These are phyloP conservation scores for Actinomortierella wolfii DNA, from an alignment of 371 early-diverging fungal genomes.

Conservation along the genomic window DNA sequence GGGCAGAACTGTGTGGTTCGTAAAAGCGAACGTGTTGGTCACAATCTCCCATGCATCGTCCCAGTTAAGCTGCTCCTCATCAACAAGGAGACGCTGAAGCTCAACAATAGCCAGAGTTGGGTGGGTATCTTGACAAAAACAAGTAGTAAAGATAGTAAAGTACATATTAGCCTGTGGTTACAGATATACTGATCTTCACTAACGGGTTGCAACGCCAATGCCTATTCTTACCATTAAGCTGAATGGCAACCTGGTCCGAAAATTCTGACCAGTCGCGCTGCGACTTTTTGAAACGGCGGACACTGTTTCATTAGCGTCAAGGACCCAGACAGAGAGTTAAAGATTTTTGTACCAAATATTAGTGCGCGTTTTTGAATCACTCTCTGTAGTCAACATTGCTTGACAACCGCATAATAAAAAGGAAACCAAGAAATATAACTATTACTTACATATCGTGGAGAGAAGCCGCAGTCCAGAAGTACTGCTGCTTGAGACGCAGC, in stretches of 20 bases:
- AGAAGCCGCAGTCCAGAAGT: constrained; percentile 90
- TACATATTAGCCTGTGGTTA: too few species aligned
- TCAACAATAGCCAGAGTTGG: constrained; percentile 86
- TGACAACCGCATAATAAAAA: too few species aligned
- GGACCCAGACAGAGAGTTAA: too few species aligned
- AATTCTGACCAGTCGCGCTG: constrained; percentile 82
- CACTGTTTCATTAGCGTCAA: too few species aligned
- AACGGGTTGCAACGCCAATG: too few species aligned
- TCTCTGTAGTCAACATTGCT: too few species aligned
- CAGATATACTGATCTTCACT: too few species aligned
- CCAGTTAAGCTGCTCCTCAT: constrained; percentile 87
- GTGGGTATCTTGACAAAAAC: constrained; percentile 80
- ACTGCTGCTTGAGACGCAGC: constrained; percentile 93
- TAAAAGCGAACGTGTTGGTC: constrained; percentile 87
- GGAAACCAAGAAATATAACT: background rate
- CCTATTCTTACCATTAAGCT: constrained; percentile 76
- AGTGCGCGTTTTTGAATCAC: too few species aligned
- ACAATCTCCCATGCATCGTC: constrained; percentile 94
- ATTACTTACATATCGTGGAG: constrained; percentile 70
- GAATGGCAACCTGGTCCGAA: constrained; percentile 89
- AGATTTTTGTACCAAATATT: too few species aligned
- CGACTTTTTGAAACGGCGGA: constrained; percentile 89
- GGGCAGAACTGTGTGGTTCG: constrained; percentile 95
- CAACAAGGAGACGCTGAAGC: constrained; percentile 85
- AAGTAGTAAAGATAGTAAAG: constrained; percentile 52